Conservation (phyloP, 179 eudicot genomes). For the Nepenthes alata region DNA sequence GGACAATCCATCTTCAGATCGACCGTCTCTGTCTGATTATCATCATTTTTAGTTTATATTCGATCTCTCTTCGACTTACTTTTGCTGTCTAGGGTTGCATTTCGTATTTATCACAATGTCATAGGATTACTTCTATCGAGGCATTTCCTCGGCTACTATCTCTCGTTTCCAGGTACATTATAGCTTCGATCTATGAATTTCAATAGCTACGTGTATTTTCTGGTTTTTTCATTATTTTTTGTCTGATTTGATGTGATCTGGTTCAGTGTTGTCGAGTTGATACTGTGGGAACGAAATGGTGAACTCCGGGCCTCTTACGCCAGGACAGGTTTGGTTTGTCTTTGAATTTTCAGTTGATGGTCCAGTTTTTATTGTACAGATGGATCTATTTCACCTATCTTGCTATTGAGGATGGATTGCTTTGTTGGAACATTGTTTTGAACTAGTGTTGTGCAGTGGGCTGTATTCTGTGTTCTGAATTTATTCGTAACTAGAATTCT, state of each 20-base stretch:
- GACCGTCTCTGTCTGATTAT: constrained; percentile 3
- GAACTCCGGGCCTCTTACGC: constrained; percentile 52
- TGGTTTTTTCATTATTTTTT: constrained; percentile 1
- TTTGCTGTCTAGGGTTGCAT: constrained; percentile 9
- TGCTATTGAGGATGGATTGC: too few species aligned
- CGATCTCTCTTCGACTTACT: not conserved
- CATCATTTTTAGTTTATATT: not conserved
- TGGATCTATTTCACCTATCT: too few species aligned
- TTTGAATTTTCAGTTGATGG: constrained; percentile 2
- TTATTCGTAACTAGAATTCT: too few species aligned
- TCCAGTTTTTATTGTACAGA: not conserved
- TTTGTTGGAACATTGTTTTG: too few species aligned
- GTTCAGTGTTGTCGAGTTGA: constrained; percentile 18
- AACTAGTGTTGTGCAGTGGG: too few species aligned
- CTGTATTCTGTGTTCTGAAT: too few species aligned
- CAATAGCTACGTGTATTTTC: not conserved
- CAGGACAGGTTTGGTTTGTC: constrained; percentile 57
- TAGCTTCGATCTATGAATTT: constrained; percentile 11
- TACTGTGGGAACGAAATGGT: constrained; percentile 27
- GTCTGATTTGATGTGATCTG: not conserved
- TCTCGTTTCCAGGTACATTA: constrained; percentile 1
- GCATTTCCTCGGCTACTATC: constrained; percentile 4
- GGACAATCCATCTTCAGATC: constrained; percentile 19
- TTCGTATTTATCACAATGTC: constrained; percentile 21
- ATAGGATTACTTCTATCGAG: constrained; percentile 6